These are phyloP conservation scores for Zymoseptoria brevis DNA, from an alignment of 2,329 filamentous ascomycete species.

Conservation along the genomic window DNA sequence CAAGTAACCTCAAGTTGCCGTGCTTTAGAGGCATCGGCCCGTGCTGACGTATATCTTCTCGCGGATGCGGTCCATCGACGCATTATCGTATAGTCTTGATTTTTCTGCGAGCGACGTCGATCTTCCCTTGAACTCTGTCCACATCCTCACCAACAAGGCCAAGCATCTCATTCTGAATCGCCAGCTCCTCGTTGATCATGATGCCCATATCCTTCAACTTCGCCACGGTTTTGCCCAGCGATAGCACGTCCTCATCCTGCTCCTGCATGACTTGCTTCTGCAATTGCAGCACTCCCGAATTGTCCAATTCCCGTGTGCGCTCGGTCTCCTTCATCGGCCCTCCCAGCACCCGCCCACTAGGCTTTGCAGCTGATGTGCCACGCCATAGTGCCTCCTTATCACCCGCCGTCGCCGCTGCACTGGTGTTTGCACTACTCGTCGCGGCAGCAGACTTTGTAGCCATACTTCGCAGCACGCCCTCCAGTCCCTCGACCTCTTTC, in stretches of 20 bases:
- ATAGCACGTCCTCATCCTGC: constrained; percentile 65
- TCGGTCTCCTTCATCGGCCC: constrained; percentile 64
- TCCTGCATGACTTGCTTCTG: constrained; percentile 66
- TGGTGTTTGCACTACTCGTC: constrained; percentile 12
- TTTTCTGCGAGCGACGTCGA: constrained; percentile 65
- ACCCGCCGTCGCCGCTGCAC: constrained; percentile 29
- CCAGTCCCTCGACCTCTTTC: constrained; percentile 68
- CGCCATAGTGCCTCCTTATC: constrained; percentile 31
- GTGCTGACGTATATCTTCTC: background rate
- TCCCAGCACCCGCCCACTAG: constrained; percentile 60
- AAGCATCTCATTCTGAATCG: constrained; percentile 63
- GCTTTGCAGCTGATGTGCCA: constrained; percentile 25
- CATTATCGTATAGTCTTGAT: constrained; percentile 52
- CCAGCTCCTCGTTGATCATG: constrained; percentile 65
- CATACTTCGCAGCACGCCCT: constrained; percentile 62
- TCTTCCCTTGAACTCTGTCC: constrained; percentile 58
- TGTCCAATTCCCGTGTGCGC: constrained; percentile 68
- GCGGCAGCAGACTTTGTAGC: constrained; percentile 38
- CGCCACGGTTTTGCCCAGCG: constrained; percentile 60
- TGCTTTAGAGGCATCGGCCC: background rate
- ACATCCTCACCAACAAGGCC: constrained; percentile 58
- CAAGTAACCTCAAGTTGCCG: no score
- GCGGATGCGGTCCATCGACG: background rate
- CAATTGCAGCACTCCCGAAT: constrained; percentile 63
- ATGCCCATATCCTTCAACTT: constrained; percentile 71